phyloP scores from a whole-genome alignment of 306 rosid species.

The Senna tora region DNA sequence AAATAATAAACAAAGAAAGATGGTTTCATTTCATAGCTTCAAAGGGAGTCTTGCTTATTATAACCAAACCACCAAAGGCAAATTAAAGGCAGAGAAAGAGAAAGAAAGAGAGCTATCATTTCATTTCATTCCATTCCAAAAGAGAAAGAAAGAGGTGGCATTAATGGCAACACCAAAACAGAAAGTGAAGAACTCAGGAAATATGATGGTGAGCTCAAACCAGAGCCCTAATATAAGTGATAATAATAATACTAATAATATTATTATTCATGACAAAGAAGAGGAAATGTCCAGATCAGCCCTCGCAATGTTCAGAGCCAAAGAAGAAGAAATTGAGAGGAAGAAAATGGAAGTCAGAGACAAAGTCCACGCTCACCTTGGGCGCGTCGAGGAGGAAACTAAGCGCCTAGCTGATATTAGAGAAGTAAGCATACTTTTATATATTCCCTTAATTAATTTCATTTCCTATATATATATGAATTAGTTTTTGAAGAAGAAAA shows the following conservation, averaged over 20 bases:
- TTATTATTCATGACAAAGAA: conserved; percentile 71
- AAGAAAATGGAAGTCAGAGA: conserved; percentile 83
- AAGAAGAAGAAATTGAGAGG: conserved; percentile 94
- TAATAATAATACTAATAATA: too few species aligned
- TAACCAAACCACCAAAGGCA: conserved; percentile 41
- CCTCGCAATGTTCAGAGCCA: conserved; percentile 64
- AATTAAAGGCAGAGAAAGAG: too few species aligned
- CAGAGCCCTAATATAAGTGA: conserved; percentile 69
- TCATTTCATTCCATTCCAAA: too few species aligned
- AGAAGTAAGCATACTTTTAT: conserved; percentile 57
- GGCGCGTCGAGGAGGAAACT: conserved; percentile 72
- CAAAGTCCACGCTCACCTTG: conserved; percentile 75
- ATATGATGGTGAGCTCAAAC: conserved; percentile 44
- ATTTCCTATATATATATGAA: too few species aligned
- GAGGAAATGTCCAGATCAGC: conserved; percentile 88
- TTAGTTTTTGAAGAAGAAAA: too few species aligned
- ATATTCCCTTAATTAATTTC: too few species aligned
- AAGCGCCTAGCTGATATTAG: conserved; percentile 86
- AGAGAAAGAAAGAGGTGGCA: conserved; percentile 10
- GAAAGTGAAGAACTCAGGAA: too few species aligned
- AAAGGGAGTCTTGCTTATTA: conserved; percentile 68
- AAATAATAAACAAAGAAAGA: conserved; percentile 39
- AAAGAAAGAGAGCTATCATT: conserved; percentile 66
- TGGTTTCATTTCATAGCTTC: conserved; percentile 50
- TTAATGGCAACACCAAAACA: conserved; percentile 76